A percentile compares a stretch with the other conserved stretches of the same genome.
Conservation (phyloP, 2,329 filamentous ascomycete genomes). For the Alternaria triticimaculans region DNA sequence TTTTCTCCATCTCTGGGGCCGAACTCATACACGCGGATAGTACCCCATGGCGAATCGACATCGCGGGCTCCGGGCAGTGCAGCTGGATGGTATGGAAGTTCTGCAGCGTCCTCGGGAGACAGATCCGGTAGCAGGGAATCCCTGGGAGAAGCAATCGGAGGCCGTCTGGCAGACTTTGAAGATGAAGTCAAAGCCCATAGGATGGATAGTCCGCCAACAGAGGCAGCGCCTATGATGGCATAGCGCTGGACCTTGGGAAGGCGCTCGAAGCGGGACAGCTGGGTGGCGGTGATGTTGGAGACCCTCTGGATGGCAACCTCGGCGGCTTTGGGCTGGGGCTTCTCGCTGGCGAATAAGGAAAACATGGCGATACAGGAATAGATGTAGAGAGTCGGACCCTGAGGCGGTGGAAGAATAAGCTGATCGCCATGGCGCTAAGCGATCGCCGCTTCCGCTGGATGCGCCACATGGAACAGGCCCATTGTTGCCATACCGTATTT, state of each 20-base stretch:
- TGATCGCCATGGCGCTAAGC: constrained; percentile 24
- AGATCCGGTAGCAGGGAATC: constrained; percentile 35
- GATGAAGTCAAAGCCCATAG: constrained; percentile 29
- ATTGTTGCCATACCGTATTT: neutral
- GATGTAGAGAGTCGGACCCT: constrained; percentile 20
- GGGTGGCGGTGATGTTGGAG: constrained; percentile 14
- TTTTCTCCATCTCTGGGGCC: constrained; percentile 74
- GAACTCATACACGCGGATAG: constrained; percentile 79
- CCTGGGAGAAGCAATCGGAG: constrained; percentile 37
- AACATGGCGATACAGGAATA: constrained; percentile 24
- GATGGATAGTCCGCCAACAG: constrained; percentile 35
- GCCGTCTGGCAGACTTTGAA: constrained; percentile 19
- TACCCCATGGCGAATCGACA: constrained; percentile 73
- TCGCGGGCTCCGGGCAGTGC: constrained; percentile 73
- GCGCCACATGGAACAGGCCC: constrained; percentile 6
- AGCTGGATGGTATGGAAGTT: constrained; percentile 69
- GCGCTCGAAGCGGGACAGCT: constrained; percentile 24
- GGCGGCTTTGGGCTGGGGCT: constrained; percentile 13
- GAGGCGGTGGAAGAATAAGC: constrained; percentile 25
- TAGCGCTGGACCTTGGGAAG: constrained; percentile 25
- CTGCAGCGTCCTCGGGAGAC: constrained; percentile 28
- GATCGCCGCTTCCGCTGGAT: constrained; percentile 8
- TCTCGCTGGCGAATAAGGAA: constrained; percentile 28
- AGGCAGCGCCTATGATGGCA: constrained; percentile 31
- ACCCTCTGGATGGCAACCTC: constrained; percentile 16